Evolutionary conservation across 2,329 filamentous ascomycete genomes (phyloP), one percentile per base, ranked within the genome.

Genomic region (Hypoxylon sp.): DNA sequence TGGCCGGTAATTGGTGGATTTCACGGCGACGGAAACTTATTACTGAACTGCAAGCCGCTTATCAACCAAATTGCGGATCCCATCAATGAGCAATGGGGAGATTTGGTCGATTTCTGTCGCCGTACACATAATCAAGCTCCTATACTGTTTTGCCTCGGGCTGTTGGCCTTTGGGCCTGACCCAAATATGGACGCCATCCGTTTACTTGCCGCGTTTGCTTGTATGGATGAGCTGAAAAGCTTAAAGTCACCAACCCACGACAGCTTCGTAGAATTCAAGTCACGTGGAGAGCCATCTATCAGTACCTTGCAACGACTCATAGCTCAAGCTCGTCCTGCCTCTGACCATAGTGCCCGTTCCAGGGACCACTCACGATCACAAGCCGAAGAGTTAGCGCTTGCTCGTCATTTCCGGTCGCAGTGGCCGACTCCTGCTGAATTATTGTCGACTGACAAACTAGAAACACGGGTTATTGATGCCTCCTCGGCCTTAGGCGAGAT

Each of bases 1-100:
- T 81, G 75, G 71, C 76, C 71, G 63, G 63, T 63, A 48, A 80
- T 63, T 14, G 63, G 50, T 77, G 82, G 82, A 30, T 76, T 69
- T 34, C 52, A 23, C 36, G 61, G 11, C 52, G 74, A 48, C 1
- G 1, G 17, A 19, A 51, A 2, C 28, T 58, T 41, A 28, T 21
- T 17, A 3, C 10, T 4, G 3, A 25, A 46, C 32, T 14, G 9
- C n/a, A 38, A 51, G 5, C 65, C 64, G 60, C 78, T 79, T 0
- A 67, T 69, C 23, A 69, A 52, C 32, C 69, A 75, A 62, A 75
- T 76, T 5, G 76, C 77, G 34, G 72, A 73, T 13, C 66, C 70
- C 30, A 65, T 78, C n/a, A 58, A 63, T 30, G 73, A 75, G 43
- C 70, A 73, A 32, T 78, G 75, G 75, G 77, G 77, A 6, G 61